phyloP scores from a whole-genome alignment of 2,329 filamentous ascomycete genomes.

The Lachnellula suecica region DNA sequence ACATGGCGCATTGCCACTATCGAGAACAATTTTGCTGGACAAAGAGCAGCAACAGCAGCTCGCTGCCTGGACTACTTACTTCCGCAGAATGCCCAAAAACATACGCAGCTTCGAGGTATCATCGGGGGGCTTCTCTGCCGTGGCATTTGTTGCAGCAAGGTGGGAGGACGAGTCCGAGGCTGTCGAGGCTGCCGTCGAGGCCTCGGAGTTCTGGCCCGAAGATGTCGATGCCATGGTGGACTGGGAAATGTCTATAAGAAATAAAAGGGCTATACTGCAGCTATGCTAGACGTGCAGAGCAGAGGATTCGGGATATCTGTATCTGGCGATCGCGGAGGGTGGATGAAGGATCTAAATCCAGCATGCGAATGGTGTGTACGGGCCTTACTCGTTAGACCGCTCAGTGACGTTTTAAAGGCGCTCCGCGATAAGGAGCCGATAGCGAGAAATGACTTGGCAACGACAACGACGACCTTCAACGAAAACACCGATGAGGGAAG shows the following conservation, averaged over 20 bases:
- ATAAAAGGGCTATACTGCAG: neutral
- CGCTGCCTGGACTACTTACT: slow-evolving; percentile 54
- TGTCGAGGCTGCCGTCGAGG: slow-evolving; percentile 27
- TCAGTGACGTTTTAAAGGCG: neutral
- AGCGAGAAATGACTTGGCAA: neutral
- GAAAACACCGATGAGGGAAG: neutral
- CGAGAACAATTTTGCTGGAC: neutral
- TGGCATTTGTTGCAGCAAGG: slow-evolving; percentile 13
- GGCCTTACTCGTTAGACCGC: neutral
- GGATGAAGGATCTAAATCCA: no score
- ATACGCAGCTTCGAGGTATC: slow-evolving; percentile 88
- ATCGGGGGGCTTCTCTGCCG: slow-evolving; percentile 59
- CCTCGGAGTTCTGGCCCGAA: slow-evolving; percentile 26
- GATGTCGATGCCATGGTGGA: slow-evolving; percentile 29
- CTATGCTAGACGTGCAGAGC: neutral
- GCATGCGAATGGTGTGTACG: neutral
- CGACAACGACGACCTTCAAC: neutral
- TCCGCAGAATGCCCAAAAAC: slow-evolving; percentile 83
- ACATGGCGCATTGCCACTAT: slow-evolving; percentile 1
- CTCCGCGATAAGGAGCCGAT: neutral
- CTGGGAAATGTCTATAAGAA: no score
- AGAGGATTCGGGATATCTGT: neutral
- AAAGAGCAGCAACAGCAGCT: neutral
- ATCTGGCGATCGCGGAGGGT: no score
- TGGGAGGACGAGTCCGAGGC: slow-evolving; percentile 23